A percentile compares a stretch with the other conserved stretches of the same genome.
Conservation (phyloP, 2,329 filamentous ascomycete species). For the Stachybotrys echinatus region DNA sequence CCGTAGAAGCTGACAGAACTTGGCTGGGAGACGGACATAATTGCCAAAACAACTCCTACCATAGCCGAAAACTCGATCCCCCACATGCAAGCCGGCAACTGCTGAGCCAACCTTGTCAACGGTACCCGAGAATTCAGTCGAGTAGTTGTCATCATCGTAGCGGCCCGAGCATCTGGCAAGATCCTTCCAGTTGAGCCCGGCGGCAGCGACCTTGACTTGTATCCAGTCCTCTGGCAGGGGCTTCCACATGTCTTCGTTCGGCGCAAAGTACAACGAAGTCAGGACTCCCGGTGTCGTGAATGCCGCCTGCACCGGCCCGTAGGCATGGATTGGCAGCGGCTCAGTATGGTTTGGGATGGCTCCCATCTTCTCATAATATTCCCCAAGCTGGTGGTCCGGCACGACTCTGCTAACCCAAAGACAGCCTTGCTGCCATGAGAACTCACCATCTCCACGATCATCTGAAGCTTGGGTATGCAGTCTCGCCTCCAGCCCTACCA, state of each 20-base stretch:
- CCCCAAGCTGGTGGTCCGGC: background rate
- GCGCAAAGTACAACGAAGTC: background rate
- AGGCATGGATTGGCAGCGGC: background rate
- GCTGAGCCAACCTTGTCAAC: constrained; percentile 10
- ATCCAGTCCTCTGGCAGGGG: constrained; percentile 10
- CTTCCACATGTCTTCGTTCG: background rate
- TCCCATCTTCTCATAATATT: background rate
- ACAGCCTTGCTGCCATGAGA: background rate
- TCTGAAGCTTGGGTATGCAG: too few species aligned
- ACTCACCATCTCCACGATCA: background rate
- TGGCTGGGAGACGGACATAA: constrained; percentile 13
- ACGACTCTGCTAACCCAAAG: background rate
- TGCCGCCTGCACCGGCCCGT: background rate
- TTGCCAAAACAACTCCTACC: constrained; percentile 21
- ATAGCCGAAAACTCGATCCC: constrained; percentile 16
- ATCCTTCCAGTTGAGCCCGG: constrained; percentile 15
- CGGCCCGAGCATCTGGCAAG: constrained; percentile 16
- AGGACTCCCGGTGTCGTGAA: background rate
- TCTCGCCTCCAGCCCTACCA: background rate
- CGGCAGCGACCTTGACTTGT: constrained; percentile 15
- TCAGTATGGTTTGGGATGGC: background rate
- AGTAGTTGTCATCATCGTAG: constrained; percentile 11
- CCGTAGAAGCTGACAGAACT: constrained; percentile 3
- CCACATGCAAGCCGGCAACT: constrained; percentile 7
- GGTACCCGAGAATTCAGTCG: constrained; percentile 16